phyloP scores from a whole-genome alignment of 768 basidiomycete species.

The Boletus reticulatus region DNA sequence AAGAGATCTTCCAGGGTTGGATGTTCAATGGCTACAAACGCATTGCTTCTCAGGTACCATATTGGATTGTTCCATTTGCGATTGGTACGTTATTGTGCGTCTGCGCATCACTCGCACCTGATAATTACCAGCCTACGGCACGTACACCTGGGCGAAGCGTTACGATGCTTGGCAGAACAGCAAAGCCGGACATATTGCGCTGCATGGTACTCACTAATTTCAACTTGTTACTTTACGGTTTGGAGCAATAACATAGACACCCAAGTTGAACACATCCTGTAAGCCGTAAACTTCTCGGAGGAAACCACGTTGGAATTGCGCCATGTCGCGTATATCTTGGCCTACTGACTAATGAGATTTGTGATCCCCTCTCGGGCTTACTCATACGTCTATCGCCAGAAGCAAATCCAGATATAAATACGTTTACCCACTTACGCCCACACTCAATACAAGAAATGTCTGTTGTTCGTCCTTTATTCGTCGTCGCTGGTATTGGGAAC shows the following conservation, averaged over 20 bases:
- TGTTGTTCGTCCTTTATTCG: slow-evolving; percentile 46
- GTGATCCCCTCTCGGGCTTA: slow-evolving; percentile 14
- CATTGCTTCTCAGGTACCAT: slow-evolving; percentile 67
- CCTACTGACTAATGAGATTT: slow-evolving; percentile 13
- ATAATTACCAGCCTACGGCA: slow-evolving; percentile 57
- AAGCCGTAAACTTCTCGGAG: not conserved
- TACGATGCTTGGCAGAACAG: slow-evolving; percentile 67
- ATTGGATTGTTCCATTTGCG: slow-evolving; percentile 76
- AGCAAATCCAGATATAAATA: not conserved
- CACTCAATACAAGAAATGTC: slow-evolving; percentile 21
- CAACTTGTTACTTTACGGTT: slow-evolving; percentile 11
- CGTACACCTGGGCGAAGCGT: slow-evolving; percentile 77
- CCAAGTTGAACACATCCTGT: not conserved
- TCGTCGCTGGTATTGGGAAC: slow-evolving; percentile 55
- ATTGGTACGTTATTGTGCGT: slow-evolving; percentile 53
- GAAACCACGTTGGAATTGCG: slow-evolving; percentile 5
- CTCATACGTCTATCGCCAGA: slow-evolving; percentile 4
- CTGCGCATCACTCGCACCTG: not conserved
- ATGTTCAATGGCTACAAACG: slow-evolving; percentile 87
- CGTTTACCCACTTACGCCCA: slow-evolving; percentile 1
- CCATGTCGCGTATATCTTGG: not conserved
- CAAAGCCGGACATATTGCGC: slow-evolving; percentile 75
- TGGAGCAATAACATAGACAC: slow-evolving; percentile 17
- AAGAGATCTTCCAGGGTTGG: slow-evolving; percentile 69
- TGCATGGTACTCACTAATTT: slow-evolving; percentile 28